Evolutionary conservation across 208 protist species (phyloP).

Genomic region (Leishmania martiniquensis): DNA sequence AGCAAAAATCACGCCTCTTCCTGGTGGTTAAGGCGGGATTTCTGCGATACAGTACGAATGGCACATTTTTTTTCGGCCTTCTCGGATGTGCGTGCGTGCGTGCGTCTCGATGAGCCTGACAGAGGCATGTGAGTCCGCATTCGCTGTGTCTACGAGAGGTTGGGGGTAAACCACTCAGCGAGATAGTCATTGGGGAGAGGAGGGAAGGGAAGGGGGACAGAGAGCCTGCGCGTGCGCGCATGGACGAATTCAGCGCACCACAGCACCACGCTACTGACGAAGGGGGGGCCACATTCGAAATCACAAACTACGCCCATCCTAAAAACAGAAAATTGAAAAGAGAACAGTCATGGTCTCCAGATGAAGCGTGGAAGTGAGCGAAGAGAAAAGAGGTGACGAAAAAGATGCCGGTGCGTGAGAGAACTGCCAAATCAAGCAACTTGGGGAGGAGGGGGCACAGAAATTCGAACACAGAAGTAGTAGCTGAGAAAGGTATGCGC

Average conservation of each 20-base stretch:
- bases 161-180: too few relatives aligned
- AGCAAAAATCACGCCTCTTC: not conserved
- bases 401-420: not conserved
- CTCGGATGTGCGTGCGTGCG: not conserved
- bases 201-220: not conserved
- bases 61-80: not conserved
- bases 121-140: not conserved
- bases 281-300: not conserved
- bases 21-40: not conserved
- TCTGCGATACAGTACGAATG: not conserved
- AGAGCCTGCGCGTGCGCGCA: not conserved
- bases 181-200: too few relatives aligned
- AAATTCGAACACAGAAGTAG: not conserved
- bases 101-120: not conserved
- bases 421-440: not conserved
- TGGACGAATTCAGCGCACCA: not conserved
- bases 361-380: not conserved
- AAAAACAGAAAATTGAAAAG: constrained; percentile 6
- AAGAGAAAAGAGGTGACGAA: not conserved
- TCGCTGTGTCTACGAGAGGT: not conserved
- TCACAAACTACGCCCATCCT: not conserved
- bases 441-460: not conserved
- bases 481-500: not conserved
- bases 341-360: constrained; percentile 3
- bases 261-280: not conserved